Evolutionary conservation across 106 monocot genomes (phyloP).

Genomic region (Dioscorea zingiberensis): DNA sequence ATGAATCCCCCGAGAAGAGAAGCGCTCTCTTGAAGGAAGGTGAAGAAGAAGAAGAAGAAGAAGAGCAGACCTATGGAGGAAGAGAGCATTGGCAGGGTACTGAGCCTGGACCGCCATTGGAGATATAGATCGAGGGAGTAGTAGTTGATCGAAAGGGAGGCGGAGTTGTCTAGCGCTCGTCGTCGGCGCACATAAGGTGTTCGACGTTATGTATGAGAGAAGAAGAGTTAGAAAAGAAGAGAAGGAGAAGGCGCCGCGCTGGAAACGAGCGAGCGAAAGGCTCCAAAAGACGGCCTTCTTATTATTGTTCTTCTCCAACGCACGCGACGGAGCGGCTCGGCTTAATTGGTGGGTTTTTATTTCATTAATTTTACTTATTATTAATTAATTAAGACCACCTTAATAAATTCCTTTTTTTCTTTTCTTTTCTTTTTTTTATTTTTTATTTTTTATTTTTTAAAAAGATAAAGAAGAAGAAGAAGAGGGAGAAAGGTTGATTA

Average conservation of each 20-base stretch:
- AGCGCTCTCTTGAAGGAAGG: too few relatives aligned
- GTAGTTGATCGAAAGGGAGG: too few relatives aligned
- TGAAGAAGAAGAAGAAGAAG: not conserved
- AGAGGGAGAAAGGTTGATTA: too few relatives aligned
- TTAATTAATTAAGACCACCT: not conserved
- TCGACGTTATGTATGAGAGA: not conserved
- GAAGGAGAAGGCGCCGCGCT: not conserved
- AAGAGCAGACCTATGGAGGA: slow-evolving; percentile 35
- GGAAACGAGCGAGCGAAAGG: slow-evolving; percentile 1
- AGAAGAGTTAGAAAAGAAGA: not conserved
- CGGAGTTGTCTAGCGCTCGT: too few relatives aligned
- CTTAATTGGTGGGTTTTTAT: not conserved
- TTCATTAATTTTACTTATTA: not conserved
- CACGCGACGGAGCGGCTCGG: not conserved
- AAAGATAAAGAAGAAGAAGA: too few relatives aligned
- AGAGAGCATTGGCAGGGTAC: slow-evolving; percentile 48
- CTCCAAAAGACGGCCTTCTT: slow-evolving; percentile 9
- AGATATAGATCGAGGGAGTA: too few relatives aligned
- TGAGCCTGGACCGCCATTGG: slow-evolving; percentile 76
- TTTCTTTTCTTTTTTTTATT: not conserved
- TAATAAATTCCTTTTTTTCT: not conserved
- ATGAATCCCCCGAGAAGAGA: not conserved
- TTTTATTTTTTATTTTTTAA: too few relatives aligned
- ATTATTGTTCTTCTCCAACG: not conserved
- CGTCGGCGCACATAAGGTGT: not conserved